Base-by-base conservation (phyloP, 2,329 filamentous ascomycete genomes). In the Colletotrichum higginsianum region DNA sequence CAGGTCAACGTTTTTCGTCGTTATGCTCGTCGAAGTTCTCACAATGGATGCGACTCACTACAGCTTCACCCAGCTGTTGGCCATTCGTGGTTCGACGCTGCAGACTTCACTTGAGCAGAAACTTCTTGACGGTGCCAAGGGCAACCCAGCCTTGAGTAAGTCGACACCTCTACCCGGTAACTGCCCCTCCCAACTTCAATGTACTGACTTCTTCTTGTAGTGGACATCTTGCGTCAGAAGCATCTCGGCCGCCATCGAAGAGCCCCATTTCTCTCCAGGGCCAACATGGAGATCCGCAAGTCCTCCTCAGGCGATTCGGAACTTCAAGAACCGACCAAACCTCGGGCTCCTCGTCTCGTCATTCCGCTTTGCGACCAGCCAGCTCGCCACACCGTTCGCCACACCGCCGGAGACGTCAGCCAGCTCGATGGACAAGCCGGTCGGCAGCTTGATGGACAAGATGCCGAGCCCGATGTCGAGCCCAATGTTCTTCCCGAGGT, bases 401-500 rank as follows among this genome's bases (percentile, higher is more conserved):
- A 66, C 18, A 21, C n/a, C 38, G 47, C 23, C 9, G 50, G n/a
- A 46, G 67, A 46, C 13, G 56, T 58, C 50, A 61, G 40, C 6
- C 67, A 71, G 44, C 68, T 68, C 12, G 68, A 71, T 44, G 64
- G 64, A 46, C 49, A 62, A 16, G 50, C 42, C 6, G 64, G 77
- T 46, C 79, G 75, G 35, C 82, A 81, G 61, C 76, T 81, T 16
- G 82, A 84, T 63, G 83, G 83, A 26, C 84, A 83, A 57, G 82
- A 83, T 65, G 80, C 79, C 2, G 83, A 85, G 61, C 52, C 67
- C 9, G 64, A 67, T 65, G 80, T 79, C 2, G 83, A 85, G 61
- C 52, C 67, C 9, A 61, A 67, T 26, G 12, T 52, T 13, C 42
- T 40, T n/a, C 15, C 49, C 42, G 63, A 71, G 46, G 42, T 23